These are phyloP conservation scores for Pseudotulostoma volvatum DNA, from an alignment of 495 filamentous ascomycete genomes.

Conservation along the genomic window DNA sequence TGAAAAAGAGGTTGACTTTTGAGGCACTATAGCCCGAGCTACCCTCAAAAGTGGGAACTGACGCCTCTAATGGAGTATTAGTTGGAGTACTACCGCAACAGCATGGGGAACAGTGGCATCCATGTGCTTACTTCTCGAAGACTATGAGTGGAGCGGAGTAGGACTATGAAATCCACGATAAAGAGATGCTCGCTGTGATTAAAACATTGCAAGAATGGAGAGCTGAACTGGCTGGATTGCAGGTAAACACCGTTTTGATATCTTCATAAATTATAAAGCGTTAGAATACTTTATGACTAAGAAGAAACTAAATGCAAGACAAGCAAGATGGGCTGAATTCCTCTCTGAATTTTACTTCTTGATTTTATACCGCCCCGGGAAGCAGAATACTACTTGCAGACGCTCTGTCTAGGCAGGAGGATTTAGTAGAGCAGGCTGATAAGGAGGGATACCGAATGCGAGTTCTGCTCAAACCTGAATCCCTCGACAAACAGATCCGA, in stretches of 20 bases:
- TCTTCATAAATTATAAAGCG: conserved; percentile 9
- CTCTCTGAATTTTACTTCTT: conserved; percentile 7
- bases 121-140: no score
- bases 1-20: no score
- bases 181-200: conserved; percentile 12
- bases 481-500: neutral
- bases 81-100: no score
- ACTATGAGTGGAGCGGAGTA: no score
- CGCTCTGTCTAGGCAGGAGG: conserved; percentile 5
- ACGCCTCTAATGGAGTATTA: no score
- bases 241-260: conserved; percentile 4
- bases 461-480: neutral
- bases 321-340: conserved; percentile 11
- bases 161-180: conserved; percentile 19
- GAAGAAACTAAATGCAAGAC: conserved; percentile 7
- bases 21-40: no score
- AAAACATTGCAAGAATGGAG: conserved; percentile 15
- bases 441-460: neutral
- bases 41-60: no score
- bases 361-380: conserved; percentile 4
- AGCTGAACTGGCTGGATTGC: conserved; percentile 7
- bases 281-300: conserved; percentile 15
- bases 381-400: conserved; percentile 7
- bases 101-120: no score
- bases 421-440: neutral